phyloP scores from a whole-genome alignment of 2,329 filamentous ascomycete species.

The Fonsecaea multimorphosa region DNA sequence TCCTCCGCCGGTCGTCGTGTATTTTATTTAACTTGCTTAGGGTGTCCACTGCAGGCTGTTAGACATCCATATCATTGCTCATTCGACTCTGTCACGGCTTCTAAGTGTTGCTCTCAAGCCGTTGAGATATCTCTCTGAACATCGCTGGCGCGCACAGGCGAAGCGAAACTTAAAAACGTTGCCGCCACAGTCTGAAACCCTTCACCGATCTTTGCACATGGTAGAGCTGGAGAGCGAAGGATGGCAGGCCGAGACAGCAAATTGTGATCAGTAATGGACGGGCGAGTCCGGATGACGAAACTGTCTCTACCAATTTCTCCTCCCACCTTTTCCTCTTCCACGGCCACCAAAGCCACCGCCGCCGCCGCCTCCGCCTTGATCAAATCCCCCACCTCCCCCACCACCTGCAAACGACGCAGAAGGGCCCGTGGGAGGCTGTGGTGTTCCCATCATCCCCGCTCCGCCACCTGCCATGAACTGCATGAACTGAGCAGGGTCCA shows the following conservation, averaged over 20 bases:
- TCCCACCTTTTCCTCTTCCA: slow-evolving; percentile 44
- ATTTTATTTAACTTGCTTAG: too few relatives aligned
- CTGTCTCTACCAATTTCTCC: slow-evolving; percentile 39
- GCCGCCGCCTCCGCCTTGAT: slow-evolving; percentile 30
- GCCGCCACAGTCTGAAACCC: background rate
- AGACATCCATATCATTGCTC: too few relatives aligned
- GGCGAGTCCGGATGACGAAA: slow-evolving; percentile 34
- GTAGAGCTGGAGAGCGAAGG: background rate
- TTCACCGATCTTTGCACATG: background rate
- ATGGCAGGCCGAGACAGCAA: slow-evolving; percentile 15
- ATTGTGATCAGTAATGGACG: slow-evolving; percentile 22
- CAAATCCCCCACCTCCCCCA: slow-evolving; percentile 31
- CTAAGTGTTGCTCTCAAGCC: background rate
- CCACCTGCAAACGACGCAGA: slow-evolving; percentile 44
- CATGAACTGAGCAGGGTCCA: slow-evolving; percentile 63
- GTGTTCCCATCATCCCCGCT: slow-evolving; percentile 45
- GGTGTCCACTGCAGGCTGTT: too few relatives aligned
- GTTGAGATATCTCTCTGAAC: background rate
- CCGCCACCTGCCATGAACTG: slow-evolving; percentile 56
- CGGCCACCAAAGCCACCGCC: slow-evolving; percentile 42
- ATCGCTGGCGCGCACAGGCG: background rate
- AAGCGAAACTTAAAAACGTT: background rate
- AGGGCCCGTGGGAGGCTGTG: slow-evolving; percentile 41
- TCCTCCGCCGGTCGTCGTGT: too few relatives aligned
- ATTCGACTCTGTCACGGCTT: too few relatives aligned